Percentiles rank a stretch among this genome's conserved stretches.
These are phyloP conservation scores for Parmelia sp. DNA, from an alignment of 495 filamentous ascomycete genomes.

Conservation along the genomic window DNA sequence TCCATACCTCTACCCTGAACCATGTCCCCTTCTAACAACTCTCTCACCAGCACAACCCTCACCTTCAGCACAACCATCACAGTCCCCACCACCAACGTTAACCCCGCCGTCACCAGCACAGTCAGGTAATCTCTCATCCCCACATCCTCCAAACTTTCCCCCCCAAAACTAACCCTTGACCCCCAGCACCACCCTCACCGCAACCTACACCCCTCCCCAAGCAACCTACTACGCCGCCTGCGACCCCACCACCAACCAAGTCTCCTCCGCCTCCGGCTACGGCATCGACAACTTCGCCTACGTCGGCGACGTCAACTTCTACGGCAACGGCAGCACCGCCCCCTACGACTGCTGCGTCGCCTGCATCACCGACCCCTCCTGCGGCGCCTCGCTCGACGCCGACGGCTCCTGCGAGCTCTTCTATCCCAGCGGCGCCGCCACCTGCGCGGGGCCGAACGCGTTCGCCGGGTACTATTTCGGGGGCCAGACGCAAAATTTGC, in stretches of 20 bases:
- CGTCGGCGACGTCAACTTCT: background rate
- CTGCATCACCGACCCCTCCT: constrained; percentile 10
- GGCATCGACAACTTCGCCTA: constrained; percentile 4
- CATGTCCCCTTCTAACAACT: background rate
- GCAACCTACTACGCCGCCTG: constrained; percentile 19
- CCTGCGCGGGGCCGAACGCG: background rate
- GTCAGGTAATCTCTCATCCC: background rate
- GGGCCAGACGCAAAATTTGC: background rate
- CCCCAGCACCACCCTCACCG: constrained; percentile 4
- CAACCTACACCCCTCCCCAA: background rate
- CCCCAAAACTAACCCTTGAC: background rate
- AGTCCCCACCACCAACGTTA: background rate
- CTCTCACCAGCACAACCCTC: background rate
- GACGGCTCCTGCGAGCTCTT: background rate
- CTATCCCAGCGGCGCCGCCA: constrained; percentile 1
- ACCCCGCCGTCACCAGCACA: background rate
- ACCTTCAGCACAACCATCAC: constrained; percentile 6
- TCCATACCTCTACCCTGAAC: background rate
- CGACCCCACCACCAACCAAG: constrained; percentile 10
- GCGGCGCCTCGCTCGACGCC: constrained; percentile 7
- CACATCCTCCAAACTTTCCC: background rate
- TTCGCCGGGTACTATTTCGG: constrained; percentile 2
- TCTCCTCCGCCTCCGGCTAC: constrained; percentile 2
- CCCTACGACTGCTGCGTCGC: constrained; percentile 17
- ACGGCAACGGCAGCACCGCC: background rate